phyloP scores from a whole-genome alignment of 2,329 filamentous ascomycete genomes.

The Thermothelomyces thermophilus region DNA sequence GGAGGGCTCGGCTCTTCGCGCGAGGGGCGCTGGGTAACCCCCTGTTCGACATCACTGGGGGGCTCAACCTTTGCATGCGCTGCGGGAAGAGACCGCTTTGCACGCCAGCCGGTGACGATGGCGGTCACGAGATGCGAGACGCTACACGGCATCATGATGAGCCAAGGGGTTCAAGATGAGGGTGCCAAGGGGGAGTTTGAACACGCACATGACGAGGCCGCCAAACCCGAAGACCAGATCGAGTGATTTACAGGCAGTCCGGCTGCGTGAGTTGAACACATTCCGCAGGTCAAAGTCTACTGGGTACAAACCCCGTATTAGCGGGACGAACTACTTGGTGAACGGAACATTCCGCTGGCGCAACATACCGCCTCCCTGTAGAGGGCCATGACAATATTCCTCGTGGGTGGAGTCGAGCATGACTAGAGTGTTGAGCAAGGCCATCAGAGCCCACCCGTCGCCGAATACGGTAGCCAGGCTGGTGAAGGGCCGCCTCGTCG shows the following conservation, averaged over 20 bases:
- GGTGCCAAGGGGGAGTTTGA: neutral
- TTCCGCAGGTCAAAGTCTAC: slow-evolving; percentile 6
- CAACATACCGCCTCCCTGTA: neutral
- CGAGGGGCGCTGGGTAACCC: neutral
- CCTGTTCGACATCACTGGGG: slow-evolving; percentile 10
- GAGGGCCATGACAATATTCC: slow-evolving; percentile 9
- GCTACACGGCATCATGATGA: neutral
- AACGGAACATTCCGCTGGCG: neutral
- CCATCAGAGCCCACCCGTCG: slow-evolving; percentile 23
- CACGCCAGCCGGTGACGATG: slow-evolving; percentile 7
- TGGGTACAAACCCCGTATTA: neutral
- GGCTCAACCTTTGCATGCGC: neutral
- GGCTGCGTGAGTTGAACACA: neutral
- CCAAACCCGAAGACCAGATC: slow-evolving; percentile 11
- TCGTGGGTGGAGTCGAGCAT: slow-evolving; percentile 11
- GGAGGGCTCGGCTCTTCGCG: neutral
- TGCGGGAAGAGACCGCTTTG: neutral
- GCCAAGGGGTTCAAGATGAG: neutral
- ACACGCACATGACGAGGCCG: slow-evolving; percentile 9
- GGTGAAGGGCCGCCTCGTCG: slow-evolving; percentile 17
- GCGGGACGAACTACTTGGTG: neutral
- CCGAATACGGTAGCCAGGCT: slow-evolving; percentile 20
- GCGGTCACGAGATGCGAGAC: slow-evolving; percentile 6
- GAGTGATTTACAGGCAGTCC: slow-evolving; percentile 5
- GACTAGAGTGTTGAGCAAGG: slow-evolving; percentile 21